Percentiles rank a stretch among this genome's conserved stretches.
These are phyloP conservation scores for Cylindrotheca closterium DNA, from an alignment of 108 stramenopile species.

Conservation along the genomic window DNA sequence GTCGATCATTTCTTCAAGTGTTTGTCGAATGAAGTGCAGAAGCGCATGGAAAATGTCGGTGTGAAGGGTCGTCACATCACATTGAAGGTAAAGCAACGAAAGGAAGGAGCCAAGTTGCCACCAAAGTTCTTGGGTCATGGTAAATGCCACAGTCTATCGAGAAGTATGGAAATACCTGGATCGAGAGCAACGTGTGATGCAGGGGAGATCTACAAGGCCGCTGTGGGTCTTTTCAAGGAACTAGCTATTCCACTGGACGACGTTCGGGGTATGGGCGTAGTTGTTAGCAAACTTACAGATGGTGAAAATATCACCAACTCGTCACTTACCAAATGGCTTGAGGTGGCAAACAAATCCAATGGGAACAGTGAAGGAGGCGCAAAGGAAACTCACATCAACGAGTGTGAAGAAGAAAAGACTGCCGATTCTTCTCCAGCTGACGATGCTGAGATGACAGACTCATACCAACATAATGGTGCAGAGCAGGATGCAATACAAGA, in stretches of 20 bases:
- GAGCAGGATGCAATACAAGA: not conserved
- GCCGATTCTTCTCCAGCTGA: not conserved
- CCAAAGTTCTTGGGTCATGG: slow-evolving; percentile 86
- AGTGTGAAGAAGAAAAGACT: not conserved
- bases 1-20: slow-evolving; percentile 78
- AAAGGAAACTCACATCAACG: not conserved
- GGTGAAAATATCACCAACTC: not conserved
- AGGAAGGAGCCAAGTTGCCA: slow-evolving; percentile 62
- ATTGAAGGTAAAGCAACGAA: slow-evolving; percentile 88
- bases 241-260: slow-evolving; percentile 56
- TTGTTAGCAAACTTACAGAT: slow-evolving; percentile 62
- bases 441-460: not conserved
- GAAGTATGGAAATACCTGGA: slow-evolving; percentile 43
- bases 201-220: slow-evolving; percentile 40
- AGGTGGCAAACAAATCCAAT: not conserved
- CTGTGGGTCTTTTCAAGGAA: slow-evolving; percentile 57
- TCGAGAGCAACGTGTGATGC: slow-evolving; percentile 47
- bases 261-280: slow-evolving; percentile 86
- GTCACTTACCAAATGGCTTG: not conserved
- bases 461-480: no score
- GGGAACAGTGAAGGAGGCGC: not conserved
- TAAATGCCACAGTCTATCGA: slow-evolving; percentile 77
- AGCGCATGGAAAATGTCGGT: slow-evolving; percentile 62
- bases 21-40: slow-evolving; percentile 79
- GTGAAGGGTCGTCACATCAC: slow-evolving; percentile 71